phyloP scores from a whole-genome alignment of 2,329 filamentous ascomycete species.

The Cercospora sp. region DNA sequence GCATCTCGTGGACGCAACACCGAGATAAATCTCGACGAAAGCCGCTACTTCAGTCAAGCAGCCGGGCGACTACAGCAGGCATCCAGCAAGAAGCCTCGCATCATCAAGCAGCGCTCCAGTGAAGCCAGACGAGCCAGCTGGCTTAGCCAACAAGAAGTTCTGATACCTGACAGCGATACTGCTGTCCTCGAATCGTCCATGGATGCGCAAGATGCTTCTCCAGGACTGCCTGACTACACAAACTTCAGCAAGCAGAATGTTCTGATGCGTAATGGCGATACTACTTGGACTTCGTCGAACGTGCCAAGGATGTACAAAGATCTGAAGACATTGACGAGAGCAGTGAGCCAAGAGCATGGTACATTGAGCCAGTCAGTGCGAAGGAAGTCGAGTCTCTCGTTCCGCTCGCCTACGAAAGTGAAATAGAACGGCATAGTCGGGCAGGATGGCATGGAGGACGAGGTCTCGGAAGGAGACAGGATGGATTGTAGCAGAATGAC shows the following conservation, averaged over 20 bases:
- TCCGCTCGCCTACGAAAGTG: constrained; percentile 32
- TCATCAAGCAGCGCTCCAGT: constrained; percentile 24
- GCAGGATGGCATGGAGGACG: background rate
- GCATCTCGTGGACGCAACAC: constrained; percentile 28
- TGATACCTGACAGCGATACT: constrained; percentile 29
- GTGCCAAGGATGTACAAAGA: constrained; percentile 23
- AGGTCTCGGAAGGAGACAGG: background rate
- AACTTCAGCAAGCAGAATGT: constrained; percentile 22
- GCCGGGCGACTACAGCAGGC: constrained; percentile 19
- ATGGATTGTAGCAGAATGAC: background rate
- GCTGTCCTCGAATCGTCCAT: constrained; percentile 32
- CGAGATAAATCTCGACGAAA: constrained; percentile 22
- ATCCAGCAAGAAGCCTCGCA: constrained; percentile 3
- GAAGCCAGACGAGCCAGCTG: constrained; percentile 20
- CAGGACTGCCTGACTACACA: constrained; percentile 20
- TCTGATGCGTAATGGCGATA: constrained; percentile 19
- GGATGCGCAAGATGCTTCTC: constrained; percentile 11
- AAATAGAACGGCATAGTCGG: background rate
- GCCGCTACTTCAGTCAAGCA: constrained; percentile 32
- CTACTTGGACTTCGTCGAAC: constrained; percentile 22
- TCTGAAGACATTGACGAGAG: constrained; percentile 31
- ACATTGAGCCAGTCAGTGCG: constrained; percentile 34
- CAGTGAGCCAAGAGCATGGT: constrained; percentile 32
- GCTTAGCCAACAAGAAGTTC: constrained; percentile 20
- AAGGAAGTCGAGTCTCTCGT: constrained; percentile 30